These are phyloP conservation scores for Cryphonectria radicalis DNA, from an alignment of 2,329 filamentous ascomycete genomes.

Conservation along the genomic window DNA sequence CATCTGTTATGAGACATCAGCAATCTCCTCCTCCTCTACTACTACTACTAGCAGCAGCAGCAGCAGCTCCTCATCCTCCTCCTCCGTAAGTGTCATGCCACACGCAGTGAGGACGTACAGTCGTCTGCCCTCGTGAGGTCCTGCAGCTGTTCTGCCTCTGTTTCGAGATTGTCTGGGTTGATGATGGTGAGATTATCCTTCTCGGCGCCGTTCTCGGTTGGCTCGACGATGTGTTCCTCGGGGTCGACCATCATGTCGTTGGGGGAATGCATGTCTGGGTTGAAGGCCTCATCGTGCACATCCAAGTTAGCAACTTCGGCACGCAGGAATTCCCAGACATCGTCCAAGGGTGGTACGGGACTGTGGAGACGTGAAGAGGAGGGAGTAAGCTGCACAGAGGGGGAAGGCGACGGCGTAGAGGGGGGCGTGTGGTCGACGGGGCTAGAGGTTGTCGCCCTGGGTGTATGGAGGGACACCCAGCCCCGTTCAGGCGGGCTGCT, in stretches of 20 bases:
- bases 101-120: constrained; percentile 45
- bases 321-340: constrained; percentile 20
- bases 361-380: constrained; percentile 13
- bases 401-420: constrained; percentile 14
- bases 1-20: constrained; percentile 61
- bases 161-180: constrained; percentile 56
- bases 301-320: constrained; percentile 34
- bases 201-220: constrained; percentile 50
- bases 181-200: constrained; percentile 59
- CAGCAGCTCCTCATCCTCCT: no score
- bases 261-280: constrained; percentile 55
- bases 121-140: constrained; percentile 57
- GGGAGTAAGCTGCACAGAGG: constrained; percentile 17
- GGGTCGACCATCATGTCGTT: constrained; percentile 62
- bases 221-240: constrained; percentile 56
- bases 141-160: constrained; percentile 52
- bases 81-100: not conserved
- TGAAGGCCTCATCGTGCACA: constrained; percentile 51
- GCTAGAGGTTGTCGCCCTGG: constrained; percentile 20
- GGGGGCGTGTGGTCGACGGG: constrained; percentile 41
- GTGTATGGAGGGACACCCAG: constrained; percentile 18
- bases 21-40: constrained; percentile 17
- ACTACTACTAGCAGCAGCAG: no score
- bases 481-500: constrained; percentile 23
- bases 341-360: constrained; percentile 14